Evolutionary conservation across 225 moss, liverwort and hornwort genomes (phyloP).

Genomic region (Antitrichia curtipendula): DNA sequence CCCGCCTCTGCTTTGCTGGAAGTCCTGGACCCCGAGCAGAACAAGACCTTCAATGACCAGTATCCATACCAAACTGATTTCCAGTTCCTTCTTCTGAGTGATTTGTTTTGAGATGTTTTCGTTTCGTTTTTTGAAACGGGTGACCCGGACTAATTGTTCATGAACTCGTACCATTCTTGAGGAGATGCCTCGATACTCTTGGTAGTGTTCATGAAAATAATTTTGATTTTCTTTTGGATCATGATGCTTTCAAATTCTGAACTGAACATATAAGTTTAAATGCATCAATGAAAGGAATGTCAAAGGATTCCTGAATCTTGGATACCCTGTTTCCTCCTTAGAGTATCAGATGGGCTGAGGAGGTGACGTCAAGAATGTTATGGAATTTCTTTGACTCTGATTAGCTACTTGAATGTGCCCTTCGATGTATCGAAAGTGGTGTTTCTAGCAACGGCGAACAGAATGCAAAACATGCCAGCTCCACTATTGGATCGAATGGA

Average conservation of each 20-base stretch:
- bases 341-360: neutral
- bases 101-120: neutral
- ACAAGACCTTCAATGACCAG: slow-evolving; percentile 60
- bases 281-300: neutral
- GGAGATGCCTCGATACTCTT: neutral
- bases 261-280: neutral
- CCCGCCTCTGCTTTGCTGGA: slow-evolving; percentile 58
- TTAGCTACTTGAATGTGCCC: slow-evolving; percentile 54
- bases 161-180: neutral
- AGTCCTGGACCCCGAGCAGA: slow-evolving; percentile 55
- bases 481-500: slow-evolving; percentile 60
- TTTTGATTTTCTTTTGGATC: neutral
- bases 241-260: neutral
- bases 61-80: slow-evolving; percentile 3
- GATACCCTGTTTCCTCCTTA: neutral
- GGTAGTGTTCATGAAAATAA: neutral
- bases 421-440: slow-evolving; percentile 58
- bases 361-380: neutral
- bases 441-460: slow-evolving; percentile 44
- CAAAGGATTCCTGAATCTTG: neutral
- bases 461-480: slow-evolving; percentile 45
- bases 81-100: neutral
- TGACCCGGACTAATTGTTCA: neutral
- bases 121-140: neutral
- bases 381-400: slow-evolving; percentile 11